phyloP scores from a whole-genome alignment of 2,329 filamentous ascomycete genomes.

The Amauroascus verrucosus region DNA sequence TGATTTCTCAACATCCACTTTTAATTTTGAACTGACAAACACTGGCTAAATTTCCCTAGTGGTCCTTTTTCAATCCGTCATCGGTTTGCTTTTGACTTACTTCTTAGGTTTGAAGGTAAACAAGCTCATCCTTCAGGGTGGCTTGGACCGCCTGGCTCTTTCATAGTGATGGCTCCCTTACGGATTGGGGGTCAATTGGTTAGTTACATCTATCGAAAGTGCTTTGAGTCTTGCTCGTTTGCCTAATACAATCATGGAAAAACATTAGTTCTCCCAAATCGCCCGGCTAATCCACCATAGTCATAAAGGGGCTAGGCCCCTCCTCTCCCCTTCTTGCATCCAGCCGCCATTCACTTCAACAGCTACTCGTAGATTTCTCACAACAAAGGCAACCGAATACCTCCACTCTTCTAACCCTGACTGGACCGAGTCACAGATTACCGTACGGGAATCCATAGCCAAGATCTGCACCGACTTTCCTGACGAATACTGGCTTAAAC shows the following conservation, averaged over 20 bases:
- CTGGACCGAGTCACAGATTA: conserved; percentile 33
- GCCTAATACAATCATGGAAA: background rate
- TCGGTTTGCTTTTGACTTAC: too few relatives aligned
- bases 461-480: conserved; percentile 34
- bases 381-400: conserved; percentile 22
- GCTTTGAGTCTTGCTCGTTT: background rate
- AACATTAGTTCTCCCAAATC: background rate
- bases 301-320: background rate
- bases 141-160: too few relatives aligned
- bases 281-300: background rate
- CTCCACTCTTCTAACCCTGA: conserved; percentile 25
- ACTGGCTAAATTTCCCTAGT: too few relatives aligned
- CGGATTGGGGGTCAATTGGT: background rate
- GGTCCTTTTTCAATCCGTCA: too few relatives aligned
- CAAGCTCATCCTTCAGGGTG: too few relatives aligned
- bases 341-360: background rate
- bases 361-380: conserved; percentile 3
- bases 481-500: conserved; percentile 32
- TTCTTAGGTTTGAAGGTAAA: too few relatives aligned
- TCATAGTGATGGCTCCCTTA: background rate
- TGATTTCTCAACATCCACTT: too few relatives aligned
- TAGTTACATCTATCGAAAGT: background rate
- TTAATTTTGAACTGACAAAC: too few relatives aligned
- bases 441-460: conserved; percentile 36
- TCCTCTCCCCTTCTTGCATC: background rate